A percentile compares a stretch with the other conserved stretches of the same genome.
phyloP scores from a whole-genome alignment of 1,284 basidiomycete species.

The Cryptococcus maquisensis region DNA sequence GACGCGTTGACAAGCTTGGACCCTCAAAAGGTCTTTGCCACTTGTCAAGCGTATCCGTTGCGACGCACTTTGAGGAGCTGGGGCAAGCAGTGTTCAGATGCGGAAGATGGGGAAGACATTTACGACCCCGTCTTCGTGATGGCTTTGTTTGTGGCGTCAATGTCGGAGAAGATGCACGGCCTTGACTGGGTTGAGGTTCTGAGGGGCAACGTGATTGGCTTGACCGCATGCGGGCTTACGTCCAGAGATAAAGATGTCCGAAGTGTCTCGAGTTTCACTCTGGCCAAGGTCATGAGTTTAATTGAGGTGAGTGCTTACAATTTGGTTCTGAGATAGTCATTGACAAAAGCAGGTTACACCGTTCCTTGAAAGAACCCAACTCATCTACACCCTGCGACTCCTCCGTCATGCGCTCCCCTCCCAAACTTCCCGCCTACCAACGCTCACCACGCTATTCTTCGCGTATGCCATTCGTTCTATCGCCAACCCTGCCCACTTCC shows the following conservation, averaged over 20 bases:
- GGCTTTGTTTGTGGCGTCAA: slow-evolving; percentile 61
- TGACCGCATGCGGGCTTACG: slow-evolving; percentile 70
- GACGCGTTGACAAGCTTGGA: slow-evolving; percentile 71
- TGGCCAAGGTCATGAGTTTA: slow-evolving; percentile 49
- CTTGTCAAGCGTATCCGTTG: slow-evolving; percentile 67
- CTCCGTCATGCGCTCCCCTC: slow-evolving; percentile 60
- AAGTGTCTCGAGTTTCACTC: slow-evolving; percentile 48
- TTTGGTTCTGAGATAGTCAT: neutral
- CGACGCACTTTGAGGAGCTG: slow-evolving; percentile 14
- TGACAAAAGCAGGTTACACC: slow-evolving; percentile 33
- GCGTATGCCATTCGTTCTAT: slow-evolving; percentile 71
- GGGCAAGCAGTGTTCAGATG: slow-evolving; percentile 1
- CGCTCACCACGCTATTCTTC: slow-evolving; percentile 73
- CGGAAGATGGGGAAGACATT: slow-evolving; percentile 46
- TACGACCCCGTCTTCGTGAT: slow-evolving; percentile 83
- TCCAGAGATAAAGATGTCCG: slow-evolving; percentile 62
- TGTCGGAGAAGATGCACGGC: slow-evolving; percentile 60
- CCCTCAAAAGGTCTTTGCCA: slow-evolving; percentile 62
- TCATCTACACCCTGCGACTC: slow-evolving; percentile 68
- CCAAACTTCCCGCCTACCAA: slow-evolving; percentile 52
- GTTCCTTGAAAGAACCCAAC: slow-evolving; percentile 76
- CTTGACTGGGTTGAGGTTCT: slow-evolving; percentile 80
- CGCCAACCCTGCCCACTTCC: slow-evolving; percentile 72
- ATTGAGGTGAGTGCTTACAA: slow-evolving; percentile 33
- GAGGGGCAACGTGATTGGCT: slow-evolving; percentile 69